Evolutionary conservation across 2,329 filamentous ascomycete genomes (phyloP).

Genomic region (Fusarium sp.): DNA sequence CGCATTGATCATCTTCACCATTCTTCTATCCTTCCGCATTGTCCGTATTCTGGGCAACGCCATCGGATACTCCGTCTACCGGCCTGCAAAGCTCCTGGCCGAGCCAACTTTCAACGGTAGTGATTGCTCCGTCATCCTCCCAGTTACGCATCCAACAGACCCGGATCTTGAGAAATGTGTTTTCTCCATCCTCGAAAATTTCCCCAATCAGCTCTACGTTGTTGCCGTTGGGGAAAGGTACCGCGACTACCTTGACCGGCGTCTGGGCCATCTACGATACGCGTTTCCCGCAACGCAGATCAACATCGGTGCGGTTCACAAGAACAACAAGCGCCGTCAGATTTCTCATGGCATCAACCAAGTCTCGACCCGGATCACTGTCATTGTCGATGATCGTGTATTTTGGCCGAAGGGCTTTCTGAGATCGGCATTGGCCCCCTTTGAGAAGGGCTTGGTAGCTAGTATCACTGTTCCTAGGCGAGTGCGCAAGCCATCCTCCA

Average conservation of each 20-base stretch:
- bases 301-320: conserved; percentile 34
- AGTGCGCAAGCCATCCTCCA: background rate
- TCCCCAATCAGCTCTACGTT: conserved; percentile 13
- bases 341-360: conserved; percentile 28
- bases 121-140: conserved; percentile 29
- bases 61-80: conserved; percentile 2
- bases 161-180: conserved; percentile 1
- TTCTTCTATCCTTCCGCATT: background rate
- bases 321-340: conserved; percentile 35
- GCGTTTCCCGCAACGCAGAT: conserved; percentile 18
- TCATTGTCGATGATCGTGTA: conserved; percentile 32
- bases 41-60: background rate
- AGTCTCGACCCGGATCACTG: conserved; percentile 12
- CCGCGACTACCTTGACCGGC: conserved; percentile 3
- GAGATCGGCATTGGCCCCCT: conserved; percentile 16
- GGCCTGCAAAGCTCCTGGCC: background rate
- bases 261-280: background rate
- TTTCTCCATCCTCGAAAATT: conserved; percentile 24
- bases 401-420: conserved; percentile 33
- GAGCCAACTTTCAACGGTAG: fast-evolving
- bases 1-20: background rate
- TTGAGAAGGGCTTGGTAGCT: conserved; percentile 10
- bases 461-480: conserved; percentile 30
- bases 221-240: background rate
- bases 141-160: conserved; percentile 1